phyloP scores from a whole-genome alignment of 495 filamentous ascomycete species.

The Barbatosphaeria neglecta region DNA sequence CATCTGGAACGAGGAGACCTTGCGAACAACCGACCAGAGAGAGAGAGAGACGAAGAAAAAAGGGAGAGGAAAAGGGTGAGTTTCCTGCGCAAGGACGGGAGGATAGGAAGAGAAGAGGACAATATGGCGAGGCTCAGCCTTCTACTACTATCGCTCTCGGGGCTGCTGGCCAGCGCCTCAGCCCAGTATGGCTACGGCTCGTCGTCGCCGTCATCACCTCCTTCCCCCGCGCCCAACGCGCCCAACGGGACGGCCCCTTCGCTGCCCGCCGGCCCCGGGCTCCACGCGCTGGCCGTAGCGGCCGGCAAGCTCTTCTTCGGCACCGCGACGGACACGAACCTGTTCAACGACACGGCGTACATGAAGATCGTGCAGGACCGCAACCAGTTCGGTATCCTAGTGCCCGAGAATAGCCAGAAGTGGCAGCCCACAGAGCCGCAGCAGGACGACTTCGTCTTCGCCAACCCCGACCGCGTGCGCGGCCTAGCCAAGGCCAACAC shows the following conservation, averaged over 20 bases:
- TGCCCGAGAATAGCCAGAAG: slow-evolving; percentile 50
- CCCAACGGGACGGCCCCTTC: neutral
- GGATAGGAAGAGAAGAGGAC: neutral
- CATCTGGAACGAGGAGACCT: too few species aligned
- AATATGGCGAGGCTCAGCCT: neutral
- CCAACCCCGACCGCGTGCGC: slow-evolving; percentile 37
- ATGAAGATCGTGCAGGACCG: slow-evolving; percentile 31
- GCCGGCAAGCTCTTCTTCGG: slow-evolving; percentile 19
- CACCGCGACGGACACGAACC: slow-evolving; percentile 16
- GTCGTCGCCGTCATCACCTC: too few species aligned
- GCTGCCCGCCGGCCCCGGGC: slow-evolving; percentile 3
- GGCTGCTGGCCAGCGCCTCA: slow-evolving; percentile 2
- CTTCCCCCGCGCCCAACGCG: too few species aligned
- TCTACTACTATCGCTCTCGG: neutral
- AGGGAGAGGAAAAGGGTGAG: too few species aligned
- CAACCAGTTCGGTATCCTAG: slow-evolving; percentile 47
- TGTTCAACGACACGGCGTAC: slow-evolving; percentile 37
- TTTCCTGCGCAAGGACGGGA: too few species aligned
- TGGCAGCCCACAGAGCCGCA: slow-evolving; percentile 31
- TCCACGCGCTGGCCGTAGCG: slow-evolving; percentile 13
- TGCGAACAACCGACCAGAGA: too few species aligned
- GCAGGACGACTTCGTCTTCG: slow-evolving; percentile 37
- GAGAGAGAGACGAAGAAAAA: too few species aligned
- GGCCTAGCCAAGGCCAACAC: slow-evolving; percentile 39
- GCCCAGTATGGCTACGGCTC: neutral